Percentiles rank a stretch among this genome's conserved stretches.
These are phyloP conservation scores for Solanum bulbocastanum DNA, from an alignment of 257 asterid genomes.

Conservation along the genomic window DNA sequence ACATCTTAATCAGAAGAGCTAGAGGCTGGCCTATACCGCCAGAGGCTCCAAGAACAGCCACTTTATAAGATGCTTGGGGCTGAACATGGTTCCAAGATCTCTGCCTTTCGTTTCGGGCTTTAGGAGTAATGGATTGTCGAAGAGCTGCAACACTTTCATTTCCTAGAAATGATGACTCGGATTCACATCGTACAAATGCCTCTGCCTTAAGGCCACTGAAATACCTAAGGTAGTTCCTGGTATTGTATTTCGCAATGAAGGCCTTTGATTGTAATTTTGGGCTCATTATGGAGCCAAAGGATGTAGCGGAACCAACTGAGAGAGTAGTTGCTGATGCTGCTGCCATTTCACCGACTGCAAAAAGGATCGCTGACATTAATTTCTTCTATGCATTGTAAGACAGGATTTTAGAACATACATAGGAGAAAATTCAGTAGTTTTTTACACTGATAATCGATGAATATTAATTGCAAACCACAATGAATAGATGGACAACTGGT, in stretches of 20 bases:
- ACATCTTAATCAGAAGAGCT: constrained; percentile 12
- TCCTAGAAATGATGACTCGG: constrained; percentile 1
- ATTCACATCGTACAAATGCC: neutral
- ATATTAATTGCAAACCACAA: neutral
- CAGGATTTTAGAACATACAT: neutral
- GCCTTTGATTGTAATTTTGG: neutral
- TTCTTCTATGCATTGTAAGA: neutral
- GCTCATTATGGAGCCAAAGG: neutral
- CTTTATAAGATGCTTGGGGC: constrained; percentile 10
- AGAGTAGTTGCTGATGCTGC: constrained; percentile 8
- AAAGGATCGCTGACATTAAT: neutral
- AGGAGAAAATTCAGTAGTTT: neutral
- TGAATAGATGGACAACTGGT: neutral
- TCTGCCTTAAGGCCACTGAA: constrained; percentile 5
- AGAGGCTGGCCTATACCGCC: constrained; percentile 17
- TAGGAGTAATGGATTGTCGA: neutral
- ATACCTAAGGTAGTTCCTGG: neutral
- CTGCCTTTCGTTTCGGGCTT: neutral
- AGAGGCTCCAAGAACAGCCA: constrained; percentile 10
- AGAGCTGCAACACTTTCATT: constrained; percentile 3
- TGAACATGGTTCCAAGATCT: neutral
- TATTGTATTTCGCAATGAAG: neutral
- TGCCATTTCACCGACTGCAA: constrained; percentile 5
- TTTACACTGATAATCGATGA: neutral
- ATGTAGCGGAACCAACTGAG: constrained; percentile 1